A percentile compares a stretch with the other conserved stretches of the same genome.
Evolutionary conservation across 129 eudicot genomes (phyloP).

Genomic region (Calendula officinalis): DNA sequence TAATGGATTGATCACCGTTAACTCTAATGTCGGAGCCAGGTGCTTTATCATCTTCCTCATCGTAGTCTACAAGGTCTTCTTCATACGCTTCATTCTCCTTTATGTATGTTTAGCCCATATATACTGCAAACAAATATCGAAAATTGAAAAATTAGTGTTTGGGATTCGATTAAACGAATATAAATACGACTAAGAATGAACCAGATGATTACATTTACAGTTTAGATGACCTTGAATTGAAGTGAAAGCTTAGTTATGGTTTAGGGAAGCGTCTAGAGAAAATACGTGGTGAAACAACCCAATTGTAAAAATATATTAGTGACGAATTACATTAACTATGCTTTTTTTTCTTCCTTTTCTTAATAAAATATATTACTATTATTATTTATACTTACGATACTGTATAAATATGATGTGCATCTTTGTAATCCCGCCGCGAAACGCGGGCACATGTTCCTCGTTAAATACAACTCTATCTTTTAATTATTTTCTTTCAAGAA

Average conservation of each 20-base stretch:
- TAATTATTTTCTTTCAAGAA: no score
- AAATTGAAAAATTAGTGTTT: background rate
- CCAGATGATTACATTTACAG: background rate
- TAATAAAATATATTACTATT: no score
- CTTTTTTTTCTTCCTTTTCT: no score
- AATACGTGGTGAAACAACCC: no score
- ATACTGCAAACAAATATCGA: background rate
- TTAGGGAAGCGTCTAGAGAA: no score
- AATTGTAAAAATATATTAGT: no score
- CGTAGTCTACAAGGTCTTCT: constrained; percentile 33
- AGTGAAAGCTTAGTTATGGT: constrained; percentile 10
- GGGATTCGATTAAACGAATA: background rate
- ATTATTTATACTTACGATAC: no score
- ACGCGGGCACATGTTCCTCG: no score
- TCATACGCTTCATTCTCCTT: constrained; percentile 23
- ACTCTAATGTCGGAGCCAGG: constrained; percentile 20
- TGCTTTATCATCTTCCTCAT: constrained; percentile 26
- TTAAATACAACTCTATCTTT: no score
- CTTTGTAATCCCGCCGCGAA: no score
- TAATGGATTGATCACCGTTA: constrained; percentile 25
- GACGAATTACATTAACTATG: no score
- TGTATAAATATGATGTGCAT: no score
- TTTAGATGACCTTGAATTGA: constrained; percentile 15
- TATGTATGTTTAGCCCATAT: constrained; percentile 20
- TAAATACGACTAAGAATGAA: background rate